Percentiles rank a stretch among this genome's conserved stretches.
Conservation (phyloP, 139 green algal genomes). For the Chara braunii region DNA sequence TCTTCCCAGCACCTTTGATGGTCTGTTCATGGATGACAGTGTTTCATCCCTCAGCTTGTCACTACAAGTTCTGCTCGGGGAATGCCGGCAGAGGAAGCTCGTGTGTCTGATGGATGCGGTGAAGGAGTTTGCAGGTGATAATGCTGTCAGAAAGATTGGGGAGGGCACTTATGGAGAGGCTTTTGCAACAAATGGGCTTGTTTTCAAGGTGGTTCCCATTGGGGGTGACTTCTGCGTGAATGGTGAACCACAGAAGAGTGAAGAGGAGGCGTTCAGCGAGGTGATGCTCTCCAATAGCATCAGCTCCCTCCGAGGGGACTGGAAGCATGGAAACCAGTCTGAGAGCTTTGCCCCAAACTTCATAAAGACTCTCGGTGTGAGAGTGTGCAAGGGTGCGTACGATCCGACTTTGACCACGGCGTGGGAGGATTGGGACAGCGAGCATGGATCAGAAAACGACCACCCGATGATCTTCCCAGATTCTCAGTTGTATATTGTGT, state of each 20-base stretch:
- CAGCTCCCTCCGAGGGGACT: constrained; percentile 10
- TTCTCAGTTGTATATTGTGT: constrained; percentile 56
- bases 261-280: constrained; percentile 11
- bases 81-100: constrained; percentile 11
- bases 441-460: constrained; percentile 69
- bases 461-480: constrained; percentile 47
- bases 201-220: constrained; percentile 87
- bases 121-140: neutral
- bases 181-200: constrained; percentile 49
- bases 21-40: no score
- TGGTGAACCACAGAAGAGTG: constrained; percentile 53
- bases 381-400: constrained; percentile 58
- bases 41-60: no score
- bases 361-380: constrained; percentile 45
- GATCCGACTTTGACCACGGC: constrained; percentile 37
- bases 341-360: neutral
- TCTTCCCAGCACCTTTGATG: no score
- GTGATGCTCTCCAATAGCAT: constrained; percentile 22
- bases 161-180: constrained; percentile 92
- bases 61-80: neutral
- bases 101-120: neutral
- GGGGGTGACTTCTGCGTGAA: constrained; percentile 72
- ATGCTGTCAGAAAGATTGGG: constrained; percentile 53
- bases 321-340: neutral
- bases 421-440: constrained; percentile 60